Base-by-base conservation (phyloP, 1,284 basidiomycete species). In the Calocybe gambosa region DNA sequence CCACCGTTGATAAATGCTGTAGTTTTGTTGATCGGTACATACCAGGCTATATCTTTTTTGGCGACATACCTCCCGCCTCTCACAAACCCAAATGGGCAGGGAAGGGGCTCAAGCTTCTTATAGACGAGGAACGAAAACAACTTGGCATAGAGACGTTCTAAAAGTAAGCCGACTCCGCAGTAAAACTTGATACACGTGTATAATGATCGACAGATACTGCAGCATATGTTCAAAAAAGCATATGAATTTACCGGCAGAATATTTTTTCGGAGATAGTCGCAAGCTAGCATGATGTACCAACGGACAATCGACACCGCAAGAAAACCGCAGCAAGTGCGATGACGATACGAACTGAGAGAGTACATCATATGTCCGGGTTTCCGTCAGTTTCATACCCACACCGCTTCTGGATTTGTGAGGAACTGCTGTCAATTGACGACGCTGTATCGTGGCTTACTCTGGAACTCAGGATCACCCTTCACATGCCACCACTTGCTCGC, bases 1-100 rank as follows among this genome's bases (percentile, higher is more conserved):
- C 38, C 35, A 23, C 10, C 42, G 18, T 33, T 39, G 8, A 52
- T 29, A 35, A 35, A 21, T 35, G 42, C 46, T 34, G 25, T 53
- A 86, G 82, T 42, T 89, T 86, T 60, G 77, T 88, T 2, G 82
- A 85, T 60, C 80, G 89, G 2, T 91, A 91, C 60, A 89, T 92
- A 48, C 89, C 89, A 1, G 89, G 88, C 3, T 92, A 92, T 58
- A 78, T 90, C 47, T 86, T 90, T 61, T 89, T 87, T 57, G 75
- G 73, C 0, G 70, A 75, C 33, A 71, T 75, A 5, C 61, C 74
- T 12, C 58, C 62, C 3, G 49, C 53, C 41, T 41, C 43, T n/a
- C 8, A 41, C 47, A 31, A 47, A 10, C 67, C 64, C 9, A 53
- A 44, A 12, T 76, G 75, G 75, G 45, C 57, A 28, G 68, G 68